Evolutionary conservation across 257 asterid genomes (phyloP).

Genomic region (Solanum rostratum): DNA sequence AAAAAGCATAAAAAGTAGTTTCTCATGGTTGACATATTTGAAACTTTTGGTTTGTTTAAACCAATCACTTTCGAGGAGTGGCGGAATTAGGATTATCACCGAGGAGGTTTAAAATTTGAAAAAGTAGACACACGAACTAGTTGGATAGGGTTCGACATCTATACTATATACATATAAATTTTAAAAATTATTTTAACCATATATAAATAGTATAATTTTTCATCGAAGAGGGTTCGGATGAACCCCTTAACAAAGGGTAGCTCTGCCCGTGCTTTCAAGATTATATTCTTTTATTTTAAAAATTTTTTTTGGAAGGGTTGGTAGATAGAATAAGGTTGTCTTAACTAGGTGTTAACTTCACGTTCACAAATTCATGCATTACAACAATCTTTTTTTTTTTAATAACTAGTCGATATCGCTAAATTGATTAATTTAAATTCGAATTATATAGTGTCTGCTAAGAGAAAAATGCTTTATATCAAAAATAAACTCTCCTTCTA

Average conservation of each 20-base stretch:
- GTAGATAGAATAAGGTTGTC: background rate
- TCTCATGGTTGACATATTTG: background rate
- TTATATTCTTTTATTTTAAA: background rate
- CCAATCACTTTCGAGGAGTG: background rate
- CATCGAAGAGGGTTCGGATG: too few relatives aligned
- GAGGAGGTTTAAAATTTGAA: too few relatives aligned
- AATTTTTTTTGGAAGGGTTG: background rate
- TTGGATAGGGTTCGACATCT: too few relatives aligned
- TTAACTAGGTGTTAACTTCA: background rate
- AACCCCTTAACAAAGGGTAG: too few relatives aligned
- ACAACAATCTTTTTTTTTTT: background rate
- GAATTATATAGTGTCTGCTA: accelerated
- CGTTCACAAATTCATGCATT: background rate
- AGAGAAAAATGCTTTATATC: background rate
- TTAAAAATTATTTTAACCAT: too few relatives aligned
- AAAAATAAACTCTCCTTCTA: background rate
- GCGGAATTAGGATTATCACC: too few relatives aligned
- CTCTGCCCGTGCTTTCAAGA: background rate
- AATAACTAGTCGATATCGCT: accelerated
- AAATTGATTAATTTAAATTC: background rate
- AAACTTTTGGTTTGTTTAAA: background rate
- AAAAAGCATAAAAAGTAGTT: background rate
- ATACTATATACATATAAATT: too few relatives aligned
- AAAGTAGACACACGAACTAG: too few relatives aligned
- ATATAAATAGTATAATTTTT: too few relatives aligned